Base-by-base conservation (phyloP, 257 asterid species). In the Dorcoceras hygrometricum region DNA sequence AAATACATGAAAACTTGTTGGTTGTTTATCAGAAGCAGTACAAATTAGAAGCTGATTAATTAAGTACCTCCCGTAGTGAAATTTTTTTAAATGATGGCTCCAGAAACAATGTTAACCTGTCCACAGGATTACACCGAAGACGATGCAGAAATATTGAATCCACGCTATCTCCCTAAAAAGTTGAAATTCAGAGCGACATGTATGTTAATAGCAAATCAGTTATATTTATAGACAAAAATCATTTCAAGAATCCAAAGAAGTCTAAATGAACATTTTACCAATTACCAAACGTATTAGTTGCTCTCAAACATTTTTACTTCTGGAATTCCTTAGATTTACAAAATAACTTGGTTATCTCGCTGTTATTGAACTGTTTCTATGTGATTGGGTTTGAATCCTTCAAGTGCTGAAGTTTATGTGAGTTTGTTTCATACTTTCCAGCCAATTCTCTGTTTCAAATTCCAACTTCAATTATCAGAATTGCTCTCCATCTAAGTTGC, bases 11-110 rank as follows among this genome's bases (percentile, higher is more conserved):
- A 55, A 31, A 28, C 29, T 64, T 63, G 56, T 39, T 16, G 57
- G 59, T 28, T 63, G 68, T 31, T 59, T 28, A 62, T 66, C 26
- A 23, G 16, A 24, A 43, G 55, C 34, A 36, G 43, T 59, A 66
- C 23, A 76, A 28, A 32, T 36, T 58, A 48, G 67, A 43, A 29
- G 67, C 62, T 46, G 63, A 67, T 65, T 10, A 51, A 54, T 26
- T 58, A 57, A 16, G 77, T 80, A 88, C 96, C 96, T 82, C 93
- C 53, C 82, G 88, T 78, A 90, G 62, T 25, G 90, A 59, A 72
- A 88, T 78, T 75, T 70, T 71, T 63, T 57, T 58, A 6, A 65
- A 65, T 56, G 79, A 81, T 63, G 96, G 84, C 72, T 79, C 89
- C 83, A 88, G 65, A 6, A 75, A 82, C 71, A 83, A 72, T 25